A percentile compares a stretch with the other conserved stretches of the same genome.
Evolutionary conservation across 768 basidiomycete genomes (phyloP).

Genomic region (Trametes sanguinea): DNA sequence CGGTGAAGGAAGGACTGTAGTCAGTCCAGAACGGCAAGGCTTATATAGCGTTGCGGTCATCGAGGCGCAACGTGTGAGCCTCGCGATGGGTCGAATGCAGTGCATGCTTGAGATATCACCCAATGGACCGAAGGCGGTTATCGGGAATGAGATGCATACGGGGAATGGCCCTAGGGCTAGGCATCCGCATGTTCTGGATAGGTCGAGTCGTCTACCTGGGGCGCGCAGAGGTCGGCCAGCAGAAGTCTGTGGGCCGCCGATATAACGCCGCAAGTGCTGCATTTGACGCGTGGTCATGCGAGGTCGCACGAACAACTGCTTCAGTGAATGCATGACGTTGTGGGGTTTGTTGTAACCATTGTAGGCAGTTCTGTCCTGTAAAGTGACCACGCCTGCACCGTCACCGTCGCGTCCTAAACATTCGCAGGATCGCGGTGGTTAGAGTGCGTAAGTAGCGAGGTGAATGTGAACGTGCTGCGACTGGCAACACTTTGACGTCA

Average conservation of each 20-base stretch:
- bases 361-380: no score
- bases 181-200: slow-evolving; percentile 2
- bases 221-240: background rate
- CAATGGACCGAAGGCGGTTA: background rate
- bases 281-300: no score
- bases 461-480: no score
- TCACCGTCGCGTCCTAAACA: no score
- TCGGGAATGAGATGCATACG: slow-evolving; percentile 1
- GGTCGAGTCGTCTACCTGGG: background rate
- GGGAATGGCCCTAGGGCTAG: background rate
- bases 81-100: slow-evolving; percentile 1
- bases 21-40: background rate
- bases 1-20: background rate
- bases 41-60: slow-evolving; percentile 8
- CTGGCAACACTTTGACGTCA: no score
- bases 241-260: background rate
- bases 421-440: no score
- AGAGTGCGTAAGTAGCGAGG: no score
- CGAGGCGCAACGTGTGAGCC: slow-evolving; percentile 14
- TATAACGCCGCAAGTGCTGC: background rate
- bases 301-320: no score
- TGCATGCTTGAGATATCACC: background rate
- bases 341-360: no score
- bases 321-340: no score
- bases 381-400: no score